Base-by-base conservation (phyloP, 2,329 filamentous ascomycete species). In the Helotiales sp. region DNA sequence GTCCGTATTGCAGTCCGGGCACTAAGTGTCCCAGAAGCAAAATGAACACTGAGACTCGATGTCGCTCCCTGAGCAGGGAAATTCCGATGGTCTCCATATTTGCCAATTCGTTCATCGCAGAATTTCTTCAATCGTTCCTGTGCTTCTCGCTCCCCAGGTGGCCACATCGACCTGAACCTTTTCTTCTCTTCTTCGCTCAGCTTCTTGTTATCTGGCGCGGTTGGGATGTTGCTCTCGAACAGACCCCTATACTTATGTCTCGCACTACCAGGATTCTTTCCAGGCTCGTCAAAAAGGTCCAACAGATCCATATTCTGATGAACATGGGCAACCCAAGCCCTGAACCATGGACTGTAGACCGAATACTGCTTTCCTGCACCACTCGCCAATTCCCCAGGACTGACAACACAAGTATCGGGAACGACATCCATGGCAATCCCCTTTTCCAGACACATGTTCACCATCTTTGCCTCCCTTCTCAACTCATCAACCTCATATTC, bases 401-500 rank as follows among this genome's bases (percentile, higher is more conserved):
- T 80, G 0, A 96, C 91, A 1, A 96, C 84, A 63, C 91, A 95
- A 4, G 89, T 90, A 72, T 96, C 93, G 59, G 93, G 90, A 1
- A 88, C 79, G 0, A 87, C 82, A n/a, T 87, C 81, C 64, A 96
- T 86, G 1, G 81, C 79, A 47, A 93, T 83, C 0, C 83, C 87
- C 12, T 81, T 81, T 15, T 85, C 79, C 1, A 87, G 74, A 59
- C 88, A 83, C 38, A 79, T 72, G 27, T 76, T 80, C 1, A 90
- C 80, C 67, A 96, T 74, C 27, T 77, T 78, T 1, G 86, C 84
- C 67, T 97, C 93, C 5, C 92, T 80, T 42, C 92, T 79, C 57
- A 96, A 74, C 74, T 96, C 93, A 69, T 97, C 93, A 0, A 96
- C 91, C 71, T 96, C 93, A 67, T 96, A 96, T 71, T 96, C 92